Conservation (phyloP, 164 flowering plant species). For the Litsea cubeba region DNA sequence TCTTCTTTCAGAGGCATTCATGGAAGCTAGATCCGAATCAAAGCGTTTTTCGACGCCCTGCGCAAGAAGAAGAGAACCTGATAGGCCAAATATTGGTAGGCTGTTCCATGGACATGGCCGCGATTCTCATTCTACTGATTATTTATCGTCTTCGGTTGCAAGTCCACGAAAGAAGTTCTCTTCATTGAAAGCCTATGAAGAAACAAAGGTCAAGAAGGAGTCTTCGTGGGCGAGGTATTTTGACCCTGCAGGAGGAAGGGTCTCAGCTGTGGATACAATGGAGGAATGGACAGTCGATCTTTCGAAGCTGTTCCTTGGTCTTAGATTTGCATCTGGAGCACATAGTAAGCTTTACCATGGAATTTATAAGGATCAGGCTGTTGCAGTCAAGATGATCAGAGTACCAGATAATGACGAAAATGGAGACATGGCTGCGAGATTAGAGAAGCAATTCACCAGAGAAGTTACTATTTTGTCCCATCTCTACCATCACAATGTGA, state of each 20-base stretch:
- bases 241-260: constrained; percentile 69
- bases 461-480: constrained; percentile 70
- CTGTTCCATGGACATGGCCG: constrained; percentile 25
- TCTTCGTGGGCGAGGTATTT: constrained; percentile 71
- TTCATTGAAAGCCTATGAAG: constrained; percentile 34
- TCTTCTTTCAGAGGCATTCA: constrained; percentile 52
- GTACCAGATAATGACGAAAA: constrained; percentile 81
- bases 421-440: constrained; percentile 46
- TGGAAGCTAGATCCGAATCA: constrained; percentile 55
- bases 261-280: constrained; percentile 56
- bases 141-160: constrained; percentile 2
- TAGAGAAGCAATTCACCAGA: constrained; percentile 67
- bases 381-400: constrained; percentile 72
- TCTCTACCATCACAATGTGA: constrained; percentile 69
- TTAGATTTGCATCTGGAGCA: constrained; percentile 76
- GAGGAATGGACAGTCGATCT: constrained; percentile 69
- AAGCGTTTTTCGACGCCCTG: constrained; percentile 71
- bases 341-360: constrained; percentile 88
- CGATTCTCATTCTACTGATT: constrained; percentile 14
- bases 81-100: constrained; percentile 33
- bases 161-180: constrained; percentile 32
- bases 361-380: constrained; percentile 62
- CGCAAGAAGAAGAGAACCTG: constrained; percentile 40
- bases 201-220: constrained; percentile 45
- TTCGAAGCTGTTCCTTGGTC: constrained; percentile 66